Evolutionary conservation across 257 asterid genomes (phyloP).

Genomic region (Paulownia fortunei): DNA sequence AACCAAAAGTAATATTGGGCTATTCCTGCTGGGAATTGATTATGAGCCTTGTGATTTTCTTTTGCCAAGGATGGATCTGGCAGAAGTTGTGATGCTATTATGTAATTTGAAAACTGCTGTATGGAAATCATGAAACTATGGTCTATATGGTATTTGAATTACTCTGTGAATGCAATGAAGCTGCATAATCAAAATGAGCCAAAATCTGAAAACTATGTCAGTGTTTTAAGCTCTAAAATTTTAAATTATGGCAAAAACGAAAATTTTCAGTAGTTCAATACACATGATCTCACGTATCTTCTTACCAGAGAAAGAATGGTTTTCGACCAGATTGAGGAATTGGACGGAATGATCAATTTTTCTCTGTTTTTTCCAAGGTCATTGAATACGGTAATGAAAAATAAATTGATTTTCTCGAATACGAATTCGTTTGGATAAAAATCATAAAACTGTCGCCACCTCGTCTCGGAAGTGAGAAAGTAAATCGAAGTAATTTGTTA

Average conservation of each 20-base stretch:
- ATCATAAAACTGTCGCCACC: too few relatives aligned
- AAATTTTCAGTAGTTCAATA: not conserved
- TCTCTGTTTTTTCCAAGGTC: not conserved
- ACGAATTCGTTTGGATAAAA: too few relatives aligned
- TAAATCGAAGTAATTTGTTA: too few relatives aligned
- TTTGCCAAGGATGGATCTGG: slow-evolving; percentile 20
- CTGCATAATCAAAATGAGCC: slow-evolving; percentile 1
- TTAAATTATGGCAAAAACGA: not conserved
- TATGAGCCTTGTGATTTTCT: not conserved
- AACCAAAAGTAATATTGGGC: not conserved
- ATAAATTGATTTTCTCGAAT: too few relatives aligned
- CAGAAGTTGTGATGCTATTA: slow-evolving; percentile 1
- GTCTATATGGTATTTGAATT: not conserved
- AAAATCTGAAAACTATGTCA: not conserved
- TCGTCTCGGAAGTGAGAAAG: too few relatives aligned
- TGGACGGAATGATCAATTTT: not conserved
- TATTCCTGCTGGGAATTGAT: not conserved
- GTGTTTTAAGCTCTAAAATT: not conserved
- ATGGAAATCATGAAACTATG: not conserved
- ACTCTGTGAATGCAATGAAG: not conserved
- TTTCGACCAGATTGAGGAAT: not conserved
- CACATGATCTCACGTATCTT: not conserved
- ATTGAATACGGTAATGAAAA: not conserved
- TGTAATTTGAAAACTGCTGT: slow-evolving; percentile 12
- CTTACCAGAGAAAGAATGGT: not conserved